Base-by-base conservation (phyloP, 1,284 basidiomycete species). In the Puccinia triticina region DNA sequence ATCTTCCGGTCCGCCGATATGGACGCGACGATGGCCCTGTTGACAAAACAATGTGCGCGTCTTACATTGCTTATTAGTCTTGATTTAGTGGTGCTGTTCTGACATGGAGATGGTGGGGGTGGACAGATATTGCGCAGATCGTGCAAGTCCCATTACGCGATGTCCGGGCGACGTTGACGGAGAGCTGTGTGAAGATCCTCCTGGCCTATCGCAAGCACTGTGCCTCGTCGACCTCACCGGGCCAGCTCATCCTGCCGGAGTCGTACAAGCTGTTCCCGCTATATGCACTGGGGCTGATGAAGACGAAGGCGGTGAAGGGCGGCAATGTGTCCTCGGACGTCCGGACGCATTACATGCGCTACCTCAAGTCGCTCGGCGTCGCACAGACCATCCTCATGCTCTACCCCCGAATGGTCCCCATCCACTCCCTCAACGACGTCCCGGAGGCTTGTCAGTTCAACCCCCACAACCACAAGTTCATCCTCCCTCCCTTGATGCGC, bases 161-260 rank as follows among this genome's bases (percentile, higher is more conserved):
- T 46, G 93, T 98, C 55, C 90, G 95, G 57, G 94, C 96, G 83
- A 90, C 92, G 46, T 87, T 98, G 64, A 94, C 93, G 0, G 94
- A 97, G 84, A 91, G 91, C 84, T 96, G 94, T 86, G 92, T 94
- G 14, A 90, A 92, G 50, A 90, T 98, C 23, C 88, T 99, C 34
- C 89, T 95, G 40, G 93, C 93, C 14, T 99, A 99, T 87, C 90
- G 96, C 50, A 91, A 91, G 82, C 92, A 96, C 85, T 99, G 97
- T 87, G 95, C 96, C 0, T 91, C 94, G 18, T 91, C 93, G 0
- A 93, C 94, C 0, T 90, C 91, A 29, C 89, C 90, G 0, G 93
- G 93, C 8, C 96, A 96, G 93, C 88, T 98, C 82, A 94, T 99
- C 84, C 91, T 99, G 48, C 97, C 97, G 0, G 97, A 99, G 88